A percentile compares a stretch with the other conserved stretches of the same genome.
Conservation (phyloP, 2,329 filamentous ascomycete species). For the Penicillium sp. region DNA sequence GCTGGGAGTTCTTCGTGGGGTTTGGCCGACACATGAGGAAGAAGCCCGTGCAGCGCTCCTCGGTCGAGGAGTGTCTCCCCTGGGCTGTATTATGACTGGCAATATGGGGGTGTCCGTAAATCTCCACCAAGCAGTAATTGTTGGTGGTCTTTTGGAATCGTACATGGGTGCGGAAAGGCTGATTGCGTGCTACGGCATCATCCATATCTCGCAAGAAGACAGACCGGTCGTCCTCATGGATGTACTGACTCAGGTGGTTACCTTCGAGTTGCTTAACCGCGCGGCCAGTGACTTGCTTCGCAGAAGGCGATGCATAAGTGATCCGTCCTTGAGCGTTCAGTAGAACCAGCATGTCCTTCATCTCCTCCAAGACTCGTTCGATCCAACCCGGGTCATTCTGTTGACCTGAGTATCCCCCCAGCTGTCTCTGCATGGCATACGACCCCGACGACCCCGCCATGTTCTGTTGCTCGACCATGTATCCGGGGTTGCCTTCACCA, state of each 20-base stretch:
- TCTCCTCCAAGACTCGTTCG: constrained; percentile 81
- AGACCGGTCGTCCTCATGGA: constrained; percentile 80
- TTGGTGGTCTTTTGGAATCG: constrained; percentile 74
- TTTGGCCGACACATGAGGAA: constrained; percentile 93
- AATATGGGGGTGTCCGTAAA: constrained; percentile 88
- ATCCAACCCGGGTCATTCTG: constrained; percentile 75
- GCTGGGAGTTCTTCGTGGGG: constrained; percentile 77
- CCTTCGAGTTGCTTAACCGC: constrained; percentile 67
- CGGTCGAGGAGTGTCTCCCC: constrained; percentile 62
- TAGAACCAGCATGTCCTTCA: constrained; percentile 85
- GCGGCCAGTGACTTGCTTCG: constrained; percentile 73
- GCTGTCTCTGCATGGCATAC: constrained; percentile 14
- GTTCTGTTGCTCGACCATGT: constrained; percentile 10
- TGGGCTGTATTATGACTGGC: constrained; percentile 62
- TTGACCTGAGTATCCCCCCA: constrained; percentile 44
- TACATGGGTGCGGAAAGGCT: constrained; percentile 79
- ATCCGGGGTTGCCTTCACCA: constrained; percentile 10
- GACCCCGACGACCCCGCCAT: constrained; percentile 11
- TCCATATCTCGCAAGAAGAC: constrained; percentile 86
- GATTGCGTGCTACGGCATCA: constrained; percentile 80
- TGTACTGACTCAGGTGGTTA: constrained; percentile 73
- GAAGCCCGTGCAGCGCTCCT: constrained; percentile 76
- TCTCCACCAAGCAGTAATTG: constrained; percentile 77
- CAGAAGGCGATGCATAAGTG: constrained; percentile 79
- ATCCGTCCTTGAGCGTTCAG: constrained; percentile 81